Evolutionary conservation across 1,284 basidiomycete genomes (phyloP), one percentile per base, ranked within the genome.

Genomic region (Trichosporon ovoides): DNA sequence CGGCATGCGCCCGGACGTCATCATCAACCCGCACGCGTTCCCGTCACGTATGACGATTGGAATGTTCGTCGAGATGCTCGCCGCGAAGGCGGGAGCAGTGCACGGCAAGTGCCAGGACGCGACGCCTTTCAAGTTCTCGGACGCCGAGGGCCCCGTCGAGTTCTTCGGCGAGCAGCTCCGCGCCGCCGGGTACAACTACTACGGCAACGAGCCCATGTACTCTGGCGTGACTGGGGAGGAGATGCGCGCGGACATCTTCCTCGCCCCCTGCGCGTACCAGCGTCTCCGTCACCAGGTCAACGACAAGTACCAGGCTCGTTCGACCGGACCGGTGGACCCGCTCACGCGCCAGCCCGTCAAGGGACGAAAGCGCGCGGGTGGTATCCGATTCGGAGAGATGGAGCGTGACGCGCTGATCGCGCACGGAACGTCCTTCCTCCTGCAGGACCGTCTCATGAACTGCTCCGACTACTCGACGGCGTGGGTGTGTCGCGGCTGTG

Each of bases 331-430:
- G 11, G 91, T 98, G 36, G 95, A 98, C 78, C 87, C 89, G 24
- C 81, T 98, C 48, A 99, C 96, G 7, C 85, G 93, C 65, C 96
- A 98, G 76, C 96, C 96, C 50, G 91, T 99, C 73, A 98, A 98
- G 84, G 96, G 96, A 58, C 87, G 96, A 64, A 98, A 98, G 84
- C 89, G 94, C 57, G 92, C 90, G 38, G 96, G 96, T 73, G 96
- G 96, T 76, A 98, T 99, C 70, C 94, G 96, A 64, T 98, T 99
- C 77, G 96, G 96, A 69, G 96, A 99, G 80, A 99, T 99, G 96
- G 96, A 99, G 79, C 89, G 96, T 59, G 96, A 99, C 74, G 95
- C 96, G 14, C 83, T 98, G 53, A 91, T 99, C 67, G 96, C 96
- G 3, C 96, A 99, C 79, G 96, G 96, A 40, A 97, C 96, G 6